Evolutionary conservation across 768 basidiomycete species (phyloP).

Genomic region (Lentinula guzmanii): DNA sequence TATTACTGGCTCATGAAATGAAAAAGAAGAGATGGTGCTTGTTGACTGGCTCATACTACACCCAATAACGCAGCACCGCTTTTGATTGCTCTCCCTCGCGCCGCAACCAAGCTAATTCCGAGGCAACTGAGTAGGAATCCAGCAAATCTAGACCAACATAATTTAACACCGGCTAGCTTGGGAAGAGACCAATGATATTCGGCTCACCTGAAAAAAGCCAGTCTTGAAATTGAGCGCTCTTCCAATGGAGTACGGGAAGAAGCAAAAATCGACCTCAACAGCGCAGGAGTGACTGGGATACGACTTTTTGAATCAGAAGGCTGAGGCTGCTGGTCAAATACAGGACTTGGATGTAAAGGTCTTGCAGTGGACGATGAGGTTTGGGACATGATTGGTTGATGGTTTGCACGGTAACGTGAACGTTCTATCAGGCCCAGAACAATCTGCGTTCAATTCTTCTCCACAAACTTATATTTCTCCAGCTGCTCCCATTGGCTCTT

Average conservation of each 20-base stretch:
- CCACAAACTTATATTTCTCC: not conserved
- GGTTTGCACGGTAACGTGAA: conserved; percentile 3
- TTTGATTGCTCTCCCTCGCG: conserved; percentile 63
- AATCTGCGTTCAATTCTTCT: not conserved
- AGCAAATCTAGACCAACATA: conserved; percentile 48
- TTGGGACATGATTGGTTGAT: conserved; percentile 30
- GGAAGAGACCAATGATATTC: conserved; percentile 1
- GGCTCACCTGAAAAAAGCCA: conserved; percentile 78
- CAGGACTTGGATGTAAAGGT: conserved; percentile 22
- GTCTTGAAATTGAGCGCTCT: conserved; percentile 76
- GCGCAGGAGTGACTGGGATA: conserved; percentile 80
- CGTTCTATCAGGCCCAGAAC: conserved; percentile 1
- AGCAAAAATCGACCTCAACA: conserved; percentile 78
- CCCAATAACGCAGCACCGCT: conserved; percentile 63
- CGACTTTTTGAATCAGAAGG: conserved; percentile 46
- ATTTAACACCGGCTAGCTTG: not conserved
- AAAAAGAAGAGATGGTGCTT: too few species aligned
- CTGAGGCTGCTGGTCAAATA: conserved; percentile 23
- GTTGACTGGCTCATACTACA: conserved; percentile 35
- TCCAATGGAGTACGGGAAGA: conserved; percentile 78
- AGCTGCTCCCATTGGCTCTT: conserved; percentile 1
- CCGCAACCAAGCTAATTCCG: conserved; percentile 70
- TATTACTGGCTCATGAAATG: not conserved
- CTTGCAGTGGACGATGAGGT: conserved; percentile 42
- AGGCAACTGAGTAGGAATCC: conserved; percentile 82